Percentiles rank a stretch among this genome's conserved stretches.
Conservation (phyloP, 2,329 filamentous ascomycete species). For the Cordyceps javanica region DNA sequence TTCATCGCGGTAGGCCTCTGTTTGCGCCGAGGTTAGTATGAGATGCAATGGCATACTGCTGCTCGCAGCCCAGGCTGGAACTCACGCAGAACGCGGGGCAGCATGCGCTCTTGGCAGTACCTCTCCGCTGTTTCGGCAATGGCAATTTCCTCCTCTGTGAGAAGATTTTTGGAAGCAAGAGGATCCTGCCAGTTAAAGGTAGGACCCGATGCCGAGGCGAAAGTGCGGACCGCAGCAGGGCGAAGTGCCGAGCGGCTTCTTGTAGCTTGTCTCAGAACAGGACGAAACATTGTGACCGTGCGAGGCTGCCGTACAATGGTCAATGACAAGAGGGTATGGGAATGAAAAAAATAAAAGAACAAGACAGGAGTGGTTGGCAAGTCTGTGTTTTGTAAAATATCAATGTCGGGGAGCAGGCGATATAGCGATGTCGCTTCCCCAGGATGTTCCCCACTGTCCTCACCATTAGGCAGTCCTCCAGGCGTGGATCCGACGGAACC, state of each 20-base stretch:
- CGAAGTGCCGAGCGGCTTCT: slow-evolving; percentile 13
- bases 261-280: slow-evolving; percentile 14
- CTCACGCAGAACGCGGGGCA: slow-evolving; percentile 79
- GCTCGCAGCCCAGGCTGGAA: not conserved
- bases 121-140: slow-evolving; percentile 86
- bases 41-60: not conserved
- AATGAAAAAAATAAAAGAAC: not conserved
- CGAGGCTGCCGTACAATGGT: not conserved
- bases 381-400: slow-evolving; percentile 4
- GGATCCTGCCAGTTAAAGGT: slow-evolving; percentile 91
- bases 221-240: slow-evolving; percentile 22
- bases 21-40: not conserved
- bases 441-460: slow-evolving; percentile 2
- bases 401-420: slow-evolving; percentile 1
- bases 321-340: not conserved
- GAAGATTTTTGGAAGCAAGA: slow-evolving; percentile 63
- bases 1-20: slow-evolving; percentile 80
- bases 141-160: slow-evolving; percentile 85
- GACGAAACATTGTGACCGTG: slow-evolving; percentile 17
- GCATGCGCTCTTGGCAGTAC: slow-evolving; percentile 86
- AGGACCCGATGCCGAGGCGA: slow-evolving; percentile 29
- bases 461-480: not conserved
- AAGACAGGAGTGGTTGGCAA: not conserved
- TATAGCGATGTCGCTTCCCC: not conserved
- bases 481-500: slow-evolving; percentile 9